phyloP scores from a whole-genome alignment of 805 yeast genomes.

The Kodamaea sagamina region DNA sequence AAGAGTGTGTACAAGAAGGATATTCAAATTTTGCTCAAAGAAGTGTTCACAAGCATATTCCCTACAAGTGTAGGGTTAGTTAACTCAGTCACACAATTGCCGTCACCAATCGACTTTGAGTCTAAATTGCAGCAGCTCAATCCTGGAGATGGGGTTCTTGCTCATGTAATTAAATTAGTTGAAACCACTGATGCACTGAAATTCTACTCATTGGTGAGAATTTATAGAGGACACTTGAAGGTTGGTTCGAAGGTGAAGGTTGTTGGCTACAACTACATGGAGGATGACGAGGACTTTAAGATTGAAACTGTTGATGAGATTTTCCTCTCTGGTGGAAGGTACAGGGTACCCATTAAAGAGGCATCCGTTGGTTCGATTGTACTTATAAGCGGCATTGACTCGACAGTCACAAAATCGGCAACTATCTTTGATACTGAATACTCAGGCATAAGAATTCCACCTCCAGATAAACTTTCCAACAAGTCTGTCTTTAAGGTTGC shows the following conservation, averaged over 20 bases:
- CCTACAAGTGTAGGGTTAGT: slow-evolving; percentile 52
- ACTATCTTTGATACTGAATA: slow-evolving; percentile 44
- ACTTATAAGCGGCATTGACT: slow-evolving; percentile 63
- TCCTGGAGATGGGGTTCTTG: slow-evolving; percentile 16
- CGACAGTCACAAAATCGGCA: slow-evolving; percentile 59
- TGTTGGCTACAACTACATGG: slow-evolving; percentile 54
- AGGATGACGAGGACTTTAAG: slow-evolving; percentile 55
- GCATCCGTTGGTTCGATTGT: slow-evolving; percentile 70
- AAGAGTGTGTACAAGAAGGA: slow-evolving; percentile 50
- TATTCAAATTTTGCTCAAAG: slow-evolving; percentile 56
- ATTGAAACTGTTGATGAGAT: slow-evolving; percentile 44
- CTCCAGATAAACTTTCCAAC: slow-evolving; percentile 3
- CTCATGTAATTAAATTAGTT: slow-evolving; percentile 50
- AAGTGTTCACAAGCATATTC: slow-evolving; percentile 58
- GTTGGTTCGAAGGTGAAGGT: slow-evolving; percentile 51
- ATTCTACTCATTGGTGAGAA: slow-evolving; percentile 60
- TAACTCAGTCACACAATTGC: slow-evolving; percentile 24
- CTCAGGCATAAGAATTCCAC: slow-evolving; percentile 29
- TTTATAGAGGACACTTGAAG: slow-evolving; percentile 60
- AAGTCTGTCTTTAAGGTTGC: slow-evolving; percentile 76
- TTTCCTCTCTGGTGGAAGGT: slow-evolving; percentile 69
- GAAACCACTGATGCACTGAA: slow-evolving; percentile 54
- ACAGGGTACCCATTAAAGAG: slow-evolving; percentile 53
- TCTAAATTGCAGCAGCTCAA: not conserved
- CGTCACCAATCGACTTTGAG: not conserved